phyloP scores from a whole-genome alignment of 208 protist species.

The Borovskyia barvae region DNA sequence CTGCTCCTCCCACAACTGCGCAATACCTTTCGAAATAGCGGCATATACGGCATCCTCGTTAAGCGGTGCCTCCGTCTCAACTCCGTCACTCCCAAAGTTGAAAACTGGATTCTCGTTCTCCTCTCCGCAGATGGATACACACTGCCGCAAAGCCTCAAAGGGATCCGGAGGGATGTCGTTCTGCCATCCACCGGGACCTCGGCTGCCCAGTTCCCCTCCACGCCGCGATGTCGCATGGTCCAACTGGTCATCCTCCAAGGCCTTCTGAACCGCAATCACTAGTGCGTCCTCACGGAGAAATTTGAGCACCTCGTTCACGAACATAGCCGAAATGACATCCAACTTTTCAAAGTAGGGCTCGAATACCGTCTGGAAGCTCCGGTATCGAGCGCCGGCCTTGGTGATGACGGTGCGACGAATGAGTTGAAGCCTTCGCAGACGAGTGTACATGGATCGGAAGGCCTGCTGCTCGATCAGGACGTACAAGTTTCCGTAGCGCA shows the following conservation, averaged over 20 bases:
- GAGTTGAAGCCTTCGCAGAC: slow-evolving; percentile 57
- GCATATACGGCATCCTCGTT: slow-evolving; percentile 44
- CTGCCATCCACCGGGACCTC: neutral
- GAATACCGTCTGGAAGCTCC: slow-evolving; percentile 68
- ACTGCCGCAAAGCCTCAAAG: slow-evolving; percentile 74
- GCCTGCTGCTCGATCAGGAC: slow-evolving; percentile 51
- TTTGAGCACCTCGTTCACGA: slow-evolving; percentile 64
- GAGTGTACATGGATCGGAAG: slow-evolving; percentile 65
- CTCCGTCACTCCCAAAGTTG: slow-evolving; percentile 49
- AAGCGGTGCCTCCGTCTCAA: slow-evolving; percentile 59
- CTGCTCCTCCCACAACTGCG: slow-evolving; percentile 77
- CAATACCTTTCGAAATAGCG: slow-evolving; percentile 56
- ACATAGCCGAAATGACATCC: slow-evolving; percentile 61
- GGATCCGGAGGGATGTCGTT: slow-evolving; percentile 31
- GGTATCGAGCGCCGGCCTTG: slow-evolving; percentile 52
- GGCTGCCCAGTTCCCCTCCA: neutral
- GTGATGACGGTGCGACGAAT: slow-evolving; percentile 76
- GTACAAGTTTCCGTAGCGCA: slow-evolving; percentile 76
- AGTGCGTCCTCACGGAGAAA: slow-evolving; percentile 67
- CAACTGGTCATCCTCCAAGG: slow-evolving; percentile 56
- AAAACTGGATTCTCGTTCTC: slow-evolving; percentile 57
- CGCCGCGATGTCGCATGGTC: neutral
- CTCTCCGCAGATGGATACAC: slow-evolving; percentile 59
- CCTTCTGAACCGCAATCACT: slow-evolving; percentile 72
- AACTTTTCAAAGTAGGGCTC: slow-evolving; percentile 89